A percentile compares a stretch with the other conserved stretches of the same genome.
Conservation (phyloP, 1,139 yeast species). For the Zygosaccharomyces sapae region DNA sequence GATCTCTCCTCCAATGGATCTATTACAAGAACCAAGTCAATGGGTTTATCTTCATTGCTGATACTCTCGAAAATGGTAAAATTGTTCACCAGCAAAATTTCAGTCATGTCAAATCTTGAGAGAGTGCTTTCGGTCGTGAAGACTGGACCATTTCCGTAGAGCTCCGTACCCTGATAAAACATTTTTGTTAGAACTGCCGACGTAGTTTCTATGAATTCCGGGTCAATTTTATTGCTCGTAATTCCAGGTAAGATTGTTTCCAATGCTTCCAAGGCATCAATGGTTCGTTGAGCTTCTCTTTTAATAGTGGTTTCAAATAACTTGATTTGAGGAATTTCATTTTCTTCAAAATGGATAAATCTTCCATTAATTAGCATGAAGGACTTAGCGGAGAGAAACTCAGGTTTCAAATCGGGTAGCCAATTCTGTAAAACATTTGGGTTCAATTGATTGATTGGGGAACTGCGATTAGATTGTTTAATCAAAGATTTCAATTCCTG, state of each 20-base stretch:
- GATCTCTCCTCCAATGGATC: slow-evolving; percentile 72
- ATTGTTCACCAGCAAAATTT: slow-evolving; percentile 33
- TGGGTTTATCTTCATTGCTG: slow-evolving; percentile 26
- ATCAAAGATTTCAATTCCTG: slow-evolving; percentile 3
- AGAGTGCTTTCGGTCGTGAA: slow-evolving; percentile 29
- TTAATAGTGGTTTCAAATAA: slow-evolving; percentile 49
- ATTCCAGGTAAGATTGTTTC: slow-evolving; percentile 21
- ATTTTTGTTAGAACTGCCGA: slow-evolving; percentile 40
- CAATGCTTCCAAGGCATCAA: slow-evolving; percentile 43
- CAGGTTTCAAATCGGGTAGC: slow-evolving; percentile 26
- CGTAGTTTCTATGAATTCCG: slow-evolving; percentile 41
- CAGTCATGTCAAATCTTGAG: slow-evolving; percentile 42
- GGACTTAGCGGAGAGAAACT: slow-evolving; percentile 14
- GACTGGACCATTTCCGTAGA: slow-evolving; percentile 40
- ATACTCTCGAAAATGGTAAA: slow-evolving; percentile 35
- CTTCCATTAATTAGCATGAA: slow-evolving; percentile 34
- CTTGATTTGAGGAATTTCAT: slow-evolving; percentile 32
- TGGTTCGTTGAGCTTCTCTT: slow-evolving; percentile 50
- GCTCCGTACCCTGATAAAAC: slow-evolving; percentile 42
- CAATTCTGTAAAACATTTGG: slow-evolving; percentile 17
- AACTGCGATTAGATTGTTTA: slow-evolving; percentile 1
- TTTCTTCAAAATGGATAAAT: slow-evolving; percentile 25
- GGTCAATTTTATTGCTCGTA: slow-evolving; percentile 21
- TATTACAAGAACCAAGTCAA: slow-evolving; percentile 55
- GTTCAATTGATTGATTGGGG: slow-evolving; percentile 1